Evolutionary conservation across 345 rosid species (phyloP).

Genomic region (Psidium guajava): DNA sequence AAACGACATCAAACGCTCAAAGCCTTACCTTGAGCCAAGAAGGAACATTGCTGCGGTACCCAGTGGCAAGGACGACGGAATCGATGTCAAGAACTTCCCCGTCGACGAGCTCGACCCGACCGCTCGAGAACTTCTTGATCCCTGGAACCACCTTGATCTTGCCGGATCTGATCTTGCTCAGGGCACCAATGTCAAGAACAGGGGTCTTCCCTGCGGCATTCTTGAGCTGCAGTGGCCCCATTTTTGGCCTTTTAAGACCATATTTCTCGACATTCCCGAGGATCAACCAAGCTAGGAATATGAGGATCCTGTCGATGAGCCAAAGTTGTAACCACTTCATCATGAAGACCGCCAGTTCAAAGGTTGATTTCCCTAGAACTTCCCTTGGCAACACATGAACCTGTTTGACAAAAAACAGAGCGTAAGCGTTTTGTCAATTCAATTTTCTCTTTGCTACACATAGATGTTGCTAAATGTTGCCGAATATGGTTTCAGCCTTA

Average conservation of each 20-base stretch:
- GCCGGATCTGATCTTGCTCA: conserved; percentile 58
- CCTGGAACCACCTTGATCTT: conserved; percentile 63
- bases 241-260: conserved; percentile 55
- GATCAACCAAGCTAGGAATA: conserved; percentile 38
- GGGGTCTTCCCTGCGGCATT: conserved; percentile 66
- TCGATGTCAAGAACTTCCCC: conserved; percentile 51
- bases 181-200: conserved; percentile 66
- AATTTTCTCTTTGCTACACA: neutral
- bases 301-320: conserved; percentile 54
- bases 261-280: conserved; percentile 51
- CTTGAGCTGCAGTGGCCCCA: conserved; percentile 64
- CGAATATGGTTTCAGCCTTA: conserved; percentile 19
- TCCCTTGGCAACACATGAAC: conserved; percentile 85
- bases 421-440: neutral
- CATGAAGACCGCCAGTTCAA: conserved; percentile 42
- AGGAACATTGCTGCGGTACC: conserved; percentile 90
- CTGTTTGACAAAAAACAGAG: conserved; percentile 14
- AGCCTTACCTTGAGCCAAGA: conserved; percentile 71
- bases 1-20: neutral
- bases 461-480: neutral
- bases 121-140: conserved; percentile 39
- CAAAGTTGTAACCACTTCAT: conserved; percentile 68
- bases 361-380: conserved; percentile 62
- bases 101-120: conserved; percentile 55
- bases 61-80: conserved; percentile 76